Percentiles rank a stretch among this genome's conserved stretches.
Evolutionary conservation across 2,329 filamentous ascomycete genomes (phyloP).

Genomic region (Arachnomyces sp.): DNA sequence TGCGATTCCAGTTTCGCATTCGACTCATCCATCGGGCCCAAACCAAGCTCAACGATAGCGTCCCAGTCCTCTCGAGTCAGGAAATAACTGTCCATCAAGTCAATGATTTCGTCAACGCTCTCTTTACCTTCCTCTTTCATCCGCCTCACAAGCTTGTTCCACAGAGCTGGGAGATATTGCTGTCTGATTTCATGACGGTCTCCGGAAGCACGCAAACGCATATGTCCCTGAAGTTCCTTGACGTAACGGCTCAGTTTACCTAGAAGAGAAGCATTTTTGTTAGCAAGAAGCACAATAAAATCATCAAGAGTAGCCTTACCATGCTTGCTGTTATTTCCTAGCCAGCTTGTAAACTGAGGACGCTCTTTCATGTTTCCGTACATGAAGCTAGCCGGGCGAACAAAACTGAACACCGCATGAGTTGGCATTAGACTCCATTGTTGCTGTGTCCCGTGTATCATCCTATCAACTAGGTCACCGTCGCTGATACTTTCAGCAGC

Average conservation of each 20-base stretch:
- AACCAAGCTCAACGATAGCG: conserved; percentile 79
- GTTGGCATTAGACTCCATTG: conserved; percentile 98
- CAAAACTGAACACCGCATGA: conserved; percentile 91
- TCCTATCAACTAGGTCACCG: conserved; percentile 87
- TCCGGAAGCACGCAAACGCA: conserved; percentile 82
- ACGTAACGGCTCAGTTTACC: conserved; percentile 67
- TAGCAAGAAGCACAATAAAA: conserved; percentile 9
- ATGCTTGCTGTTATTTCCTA: conserved; percentile 88
- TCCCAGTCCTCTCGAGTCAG: conserved; percentile 93
- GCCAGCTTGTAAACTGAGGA: conserved; percentile 79
- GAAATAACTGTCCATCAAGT: conserved; percentile 95
- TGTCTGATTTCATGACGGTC: conserved; percentile 92
- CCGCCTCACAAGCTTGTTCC: conserved; percentile 68
- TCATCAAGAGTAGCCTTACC: conserved; percentile 42
- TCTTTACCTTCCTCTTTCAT: conserved; percentile 76
- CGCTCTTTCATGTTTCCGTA: conserved; percentile 66
- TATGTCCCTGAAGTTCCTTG: conserved; percentile 94
- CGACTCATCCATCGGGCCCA: conserved; percentile 74
- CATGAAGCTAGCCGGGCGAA: conserved; percentile 80
- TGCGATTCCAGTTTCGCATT: conserved; percentile 71
- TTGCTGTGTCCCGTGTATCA: conserved; percentile 97
- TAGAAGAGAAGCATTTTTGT: conserved; percentile 12
- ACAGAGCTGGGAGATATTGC: conserved; percentile 84
- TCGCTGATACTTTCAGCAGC: conserved; percentile 96
- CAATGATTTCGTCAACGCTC: conserved; percentile 71